phyloP scores from a whole-genome alignment of 2,329 filamentous ascomycete species.

The Escovopsis sp. region DNA sequence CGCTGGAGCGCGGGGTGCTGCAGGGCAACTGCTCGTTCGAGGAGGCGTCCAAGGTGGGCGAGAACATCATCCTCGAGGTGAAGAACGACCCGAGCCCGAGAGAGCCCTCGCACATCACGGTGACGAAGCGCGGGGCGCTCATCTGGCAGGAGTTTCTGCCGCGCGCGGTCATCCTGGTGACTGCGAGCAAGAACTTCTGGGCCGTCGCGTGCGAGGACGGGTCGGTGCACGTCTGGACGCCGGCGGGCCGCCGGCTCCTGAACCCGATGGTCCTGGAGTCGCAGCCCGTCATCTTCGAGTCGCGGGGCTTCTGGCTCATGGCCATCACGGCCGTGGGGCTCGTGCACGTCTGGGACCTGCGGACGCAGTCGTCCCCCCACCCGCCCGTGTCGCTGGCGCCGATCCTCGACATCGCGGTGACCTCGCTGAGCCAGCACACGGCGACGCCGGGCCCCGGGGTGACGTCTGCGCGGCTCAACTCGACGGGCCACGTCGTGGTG shows the following conservation, averaged over 20 bases:
- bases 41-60: conserved; percentile 46
- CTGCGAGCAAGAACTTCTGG: conserved; percentile 85
- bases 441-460: conserved; percentile 69
- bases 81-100: conserved; percentile 64
- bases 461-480: conserved; percentile 83
- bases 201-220: conserved; percentile 88
- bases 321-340: conserved; percentile 80
- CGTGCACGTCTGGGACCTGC: conserved; percentile 88
- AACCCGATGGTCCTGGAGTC: conserved; percentile 80
- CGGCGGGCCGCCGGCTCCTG: conserved; percentile 71
- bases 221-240: conserved; percentile 79
- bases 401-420: conserved; percentile 72
- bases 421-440: conserved; percentile 60
- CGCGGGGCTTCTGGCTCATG: conserved; percentile 75
- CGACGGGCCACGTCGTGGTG: conserved; percentile 72
- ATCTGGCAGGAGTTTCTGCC: conserved; percentile 94
- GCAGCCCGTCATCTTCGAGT: conserved; percentile 87
- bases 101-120: conserved; percentile 72
- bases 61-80: conserved; percentile 73
- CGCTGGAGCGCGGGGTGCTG: conserved; percentile 54
- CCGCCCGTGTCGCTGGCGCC: conserved; percentile 82
- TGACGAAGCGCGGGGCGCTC: conserved; percentile 64
- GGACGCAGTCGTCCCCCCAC: conserved; percentile 68
- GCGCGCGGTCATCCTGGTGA: conserved; percentile 72
- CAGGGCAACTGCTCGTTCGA: conserved; percentile 38